phyloP scores from a whole-genome alignment of 108 stramenopile species.

The Fistulifera solaris region DNA sequence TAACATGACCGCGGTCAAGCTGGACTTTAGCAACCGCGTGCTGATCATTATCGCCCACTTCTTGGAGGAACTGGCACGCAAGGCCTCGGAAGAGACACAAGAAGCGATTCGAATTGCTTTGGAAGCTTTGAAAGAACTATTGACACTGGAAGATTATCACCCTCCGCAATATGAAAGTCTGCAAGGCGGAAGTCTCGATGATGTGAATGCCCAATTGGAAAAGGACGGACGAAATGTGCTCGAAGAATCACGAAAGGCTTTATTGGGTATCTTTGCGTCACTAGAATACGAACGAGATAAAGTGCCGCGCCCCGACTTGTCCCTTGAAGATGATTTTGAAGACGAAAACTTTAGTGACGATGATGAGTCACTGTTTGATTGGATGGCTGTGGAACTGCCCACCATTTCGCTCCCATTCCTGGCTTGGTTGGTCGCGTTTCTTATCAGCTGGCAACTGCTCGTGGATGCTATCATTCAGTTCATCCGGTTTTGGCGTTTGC shows the following conservation, averaged over 20 bases:
- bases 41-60: background rate
- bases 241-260: background rate
- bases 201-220: constrained; percentile 7
- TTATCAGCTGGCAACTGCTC: constrained; percentile 17
- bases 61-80: background rate
- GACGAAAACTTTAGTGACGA: constrained; percentile 6
- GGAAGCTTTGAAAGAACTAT: constrained; percentile 7
- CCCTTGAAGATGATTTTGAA: background rate
- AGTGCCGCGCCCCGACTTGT: background rate
- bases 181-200: constrained; percentile 6
- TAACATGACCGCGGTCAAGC: constrained; percentile 9
- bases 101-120: constrained; percentile 3
- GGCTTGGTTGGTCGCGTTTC: background rate
- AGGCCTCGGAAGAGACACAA: constrained; percentile 7
- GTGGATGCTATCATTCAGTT: constrained; percentile 32
- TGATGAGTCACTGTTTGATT: constrained; percentile 22
- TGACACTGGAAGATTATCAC: constrained; percentile 28
- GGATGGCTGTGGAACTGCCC: constrained; percentile 18
- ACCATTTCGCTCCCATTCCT: constrained; percentile 18
- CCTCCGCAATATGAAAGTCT: constrained; percentile 26
- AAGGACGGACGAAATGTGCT: background rate
- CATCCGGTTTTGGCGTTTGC: constrained; percentile 22
- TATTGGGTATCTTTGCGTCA: background rate
- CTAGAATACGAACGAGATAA: constrained; percentile 1
- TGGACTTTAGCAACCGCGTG: constrained; percentile 7